phyloP scores from a whole-genome alignment of 768 basidiomycete species.

The Tubosaeta brunneosetosa region DNA sequence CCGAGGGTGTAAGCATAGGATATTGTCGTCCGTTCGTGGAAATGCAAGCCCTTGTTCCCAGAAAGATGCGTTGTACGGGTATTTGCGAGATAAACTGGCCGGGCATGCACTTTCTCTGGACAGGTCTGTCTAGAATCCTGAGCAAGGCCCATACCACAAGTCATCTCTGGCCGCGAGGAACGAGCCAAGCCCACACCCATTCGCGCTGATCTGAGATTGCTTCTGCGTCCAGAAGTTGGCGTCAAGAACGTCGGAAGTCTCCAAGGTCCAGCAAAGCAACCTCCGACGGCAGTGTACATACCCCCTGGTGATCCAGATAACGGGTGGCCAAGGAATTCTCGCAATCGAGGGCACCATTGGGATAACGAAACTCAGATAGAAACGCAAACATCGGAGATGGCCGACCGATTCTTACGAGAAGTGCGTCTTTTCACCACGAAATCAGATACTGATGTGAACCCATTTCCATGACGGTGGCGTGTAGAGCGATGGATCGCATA shows the following conservation, averaged over 20 bases:
- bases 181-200: neutral
- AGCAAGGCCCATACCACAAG: neutral
- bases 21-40: conserved; percentile 10
- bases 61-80: conserved; percentile 7
- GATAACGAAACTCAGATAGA: conserved; percentile 6
- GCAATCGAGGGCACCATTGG: neutral
- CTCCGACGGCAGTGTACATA: conserved; percentile 11
- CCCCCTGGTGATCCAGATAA: conserved; percentile 19
- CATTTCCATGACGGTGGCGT: conserved; percentile 14
- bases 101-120: conserved; percentile 1
- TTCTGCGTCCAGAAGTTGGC: conserved; percentile 1
- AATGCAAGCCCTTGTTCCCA: conserved; percentile 11
- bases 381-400: conserved; percentile 11
- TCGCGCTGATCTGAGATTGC: conserved; percentile 19
- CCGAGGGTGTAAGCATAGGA: conserved; percentile 6
- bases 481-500: conserved; percentile 14
- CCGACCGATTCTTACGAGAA: conserved; percentile 15
- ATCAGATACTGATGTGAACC: neutral
- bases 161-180: neutral
- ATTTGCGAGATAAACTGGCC: conserved; percentile 11
- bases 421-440: neutral
- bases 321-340: conserved; percentile 2
- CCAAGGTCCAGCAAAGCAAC: conserved; percentile 7
- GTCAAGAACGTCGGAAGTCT: conserved; percentile 11
- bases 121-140: neutral